Evolutionary conservation across 352 stramenopile genomes (phyloP).

Genomic region (Phytophthora capsici): DNA sequence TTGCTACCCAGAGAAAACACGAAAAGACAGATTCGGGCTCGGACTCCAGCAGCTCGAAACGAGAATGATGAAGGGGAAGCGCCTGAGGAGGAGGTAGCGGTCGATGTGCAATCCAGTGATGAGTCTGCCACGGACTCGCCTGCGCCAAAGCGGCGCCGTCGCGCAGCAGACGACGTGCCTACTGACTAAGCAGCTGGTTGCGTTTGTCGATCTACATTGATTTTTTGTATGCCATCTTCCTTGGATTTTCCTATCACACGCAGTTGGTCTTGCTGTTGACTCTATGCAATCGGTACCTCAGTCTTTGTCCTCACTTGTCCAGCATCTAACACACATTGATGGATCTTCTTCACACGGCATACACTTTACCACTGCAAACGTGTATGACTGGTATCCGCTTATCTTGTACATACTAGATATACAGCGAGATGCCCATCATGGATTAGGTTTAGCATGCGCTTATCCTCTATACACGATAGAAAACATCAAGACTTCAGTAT

Average conservation of each 20-base stretch:
- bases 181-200: background rate
- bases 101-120: background rate
- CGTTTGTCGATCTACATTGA: background rate
- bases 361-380: background rate
- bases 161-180: background rate
- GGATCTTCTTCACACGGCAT: background rate
- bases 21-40: background rate
- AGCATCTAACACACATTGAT: background rate
- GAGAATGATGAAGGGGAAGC: background rate
- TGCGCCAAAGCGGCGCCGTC: background rate
- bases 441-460: background rate
- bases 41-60: background rate
- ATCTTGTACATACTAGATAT: slow-evolving; percentile 7
- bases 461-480: slow-evolving; percentile 7
- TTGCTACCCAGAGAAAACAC: background rate
- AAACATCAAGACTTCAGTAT: slow-evolving; percentile 3
- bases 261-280: background rate
- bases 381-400: background rate
- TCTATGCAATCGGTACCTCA: background rate
- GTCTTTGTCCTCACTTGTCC: background rate
- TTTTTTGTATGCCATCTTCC: background rate
- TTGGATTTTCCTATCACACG: no score
- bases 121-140: background rate
- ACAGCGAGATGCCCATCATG: background rate
- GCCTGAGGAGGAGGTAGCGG: no score